Evolutionary conservation across 768 basidiomycete genomes (phyloP), one percentile per base, ranked within the genome.

Genomic region (Lentinus brumalis): DNA sequence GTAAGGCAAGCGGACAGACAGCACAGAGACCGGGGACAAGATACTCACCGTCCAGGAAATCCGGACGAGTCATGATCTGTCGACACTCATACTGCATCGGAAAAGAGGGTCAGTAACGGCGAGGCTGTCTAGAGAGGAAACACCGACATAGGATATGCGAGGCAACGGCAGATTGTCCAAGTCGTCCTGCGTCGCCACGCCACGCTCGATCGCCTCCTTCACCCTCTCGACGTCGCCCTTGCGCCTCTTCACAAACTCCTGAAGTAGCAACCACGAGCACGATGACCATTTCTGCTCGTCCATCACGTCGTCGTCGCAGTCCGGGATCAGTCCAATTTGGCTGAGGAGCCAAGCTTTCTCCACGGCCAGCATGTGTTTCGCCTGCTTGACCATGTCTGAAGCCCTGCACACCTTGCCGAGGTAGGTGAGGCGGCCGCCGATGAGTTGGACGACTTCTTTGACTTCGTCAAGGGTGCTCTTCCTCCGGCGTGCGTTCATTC

Each of bases 201-300:
- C 72, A 5, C 72, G 73, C 0, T 73, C 76, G 42, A 78, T 74
- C 35, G 71, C 76, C 67, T 76, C 79, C 57, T 76, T 72, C 39
- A 73, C 71, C 53, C 76, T 77, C 61, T 74, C 70, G 68, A 82
- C 79, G 63, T 83, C 80, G 53, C 84, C 79, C 53, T 79, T 71
- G 52, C 84, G 76, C 52, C 82, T 68, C 66, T 83, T 85, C 54
- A 92, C 89, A 67, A 92, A 89, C 72, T 90, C 87, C 41, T 79
- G 82, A 2, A 92, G 77, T 2, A 92, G 80, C 2, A 92, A 78
- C 90, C 91, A 93, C 16, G 91, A 89, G 68, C 91, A 92, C 44
- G 86, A 86, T 66, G 83, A 85, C 86, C 87, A 89, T 83, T 89
- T 90, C 85, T 91, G 88, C 86, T 94, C 94, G 73, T 94, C 93